Conservation (phyloP, 176 grass and related monocot species). For the Carex kokanica region DNA sequence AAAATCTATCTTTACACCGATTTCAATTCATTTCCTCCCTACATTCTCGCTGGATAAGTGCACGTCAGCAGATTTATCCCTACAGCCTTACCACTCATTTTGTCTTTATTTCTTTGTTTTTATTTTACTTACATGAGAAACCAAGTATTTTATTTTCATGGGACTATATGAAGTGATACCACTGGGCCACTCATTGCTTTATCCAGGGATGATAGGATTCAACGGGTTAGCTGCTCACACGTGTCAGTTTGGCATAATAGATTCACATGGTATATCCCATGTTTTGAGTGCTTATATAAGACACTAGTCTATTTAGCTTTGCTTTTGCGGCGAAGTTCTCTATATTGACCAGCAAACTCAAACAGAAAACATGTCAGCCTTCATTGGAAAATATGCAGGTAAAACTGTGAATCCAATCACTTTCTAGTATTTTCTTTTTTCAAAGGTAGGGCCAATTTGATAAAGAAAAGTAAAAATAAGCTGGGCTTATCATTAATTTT, state of each 20-base stretch:
- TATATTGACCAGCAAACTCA: conserved; percentile 1
- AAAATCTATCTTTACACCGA: no score
- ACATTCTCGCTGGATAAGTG: conserved; percentile 21
- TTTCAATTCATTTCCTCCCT: conserved; percentile 21
- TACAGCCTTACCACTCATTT: conserved; percentile 8
- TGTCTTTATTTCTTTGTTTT: conserved; percentile 6
- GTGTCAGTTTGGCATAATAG: background rate
- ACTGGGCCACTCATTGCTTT: conserved; percentile 24
- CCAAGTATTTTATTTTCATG: conserved; percentile 3
- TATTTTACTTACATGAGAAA: background rate
- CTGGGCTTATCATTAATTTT: background rate
- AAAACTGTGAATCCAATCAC: background rate
- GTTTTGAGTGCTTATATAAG: conserved; percentile 18
- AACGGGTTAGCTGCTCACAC: conserved; percentile 12
- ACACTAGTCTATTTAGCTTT: conserved; percentile 19
- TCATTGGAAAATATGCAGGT: conserved; percentile 94
- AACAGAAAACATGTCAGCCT: conserved; percentile 76
- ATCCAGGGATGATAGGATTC: conserved; percentile 28
- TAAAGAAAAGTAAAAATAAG: background rate
- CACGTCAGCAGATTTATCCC: background rate
- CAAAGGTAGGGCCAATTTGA: background rate
- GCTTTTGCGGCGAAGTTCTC: conserved; percentile 34
- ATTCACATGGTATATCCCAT: conserved; percentile 21
- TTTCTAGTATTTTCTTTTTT: background rate
- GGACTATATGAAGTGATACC: conserved; percentile 11